Evolutionary conservation across 495 filamentous ascomycete genomes (phyloP), one percentile per base, ranked within the genome.

Genomic region (Neurospora sp.): DNA sequence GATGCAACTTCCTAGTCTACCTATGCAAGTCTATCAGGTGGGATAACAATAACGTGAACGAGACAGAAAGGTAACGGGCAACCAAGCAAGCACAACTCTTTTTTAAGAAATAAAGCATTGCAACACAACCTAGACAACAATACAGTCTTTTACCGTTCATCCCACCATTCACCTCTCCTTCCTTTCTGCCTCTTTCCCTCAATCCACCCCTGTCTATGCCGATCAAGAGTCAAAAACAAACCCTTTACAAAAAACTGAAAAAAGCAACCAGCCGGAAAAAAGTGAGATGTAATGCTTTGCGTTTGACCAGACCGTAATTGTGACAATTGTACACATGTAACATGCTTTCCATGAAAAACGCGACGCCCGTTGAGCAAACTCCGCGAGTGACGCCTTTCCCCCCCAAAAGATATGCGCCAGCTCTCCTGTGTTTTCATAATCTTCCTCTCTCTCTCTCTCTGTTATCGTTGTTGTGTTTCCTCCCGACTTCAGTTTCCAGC

Each of bases 81-180:
- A 14, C 10, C 20, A 59, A 59, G 10, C 23, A 62, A 16, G 27
- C 54, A 31, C 7, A 18, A 37, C 31, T 35, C 8, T 35, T 35
- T 16, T 9, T 12, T 37, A 72, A 66, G 3, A 9, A 31, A 31
- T 23, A 18, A 72, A 75, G 72, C 74, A 74, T 69, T 59, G 78
- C 79, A 82, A 78, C 76, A 71, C 79, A 82, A 81, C 80, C 74
- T 82, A 84, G 76, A 80, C 80, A 83, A 84, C 83, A 85, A 79
- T 83, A 84, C 81, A 85, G 79, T 76, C 79, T 81, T 74, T 78
- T 72, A 78, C 74, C 80, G 80, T 76, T 78, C 79, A 78, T 81
- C 72, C 81, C 80, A 72, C 83, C 79, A 83, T 54, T 48, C 44
- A 48, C 31, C 31, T 35, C 4, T 48, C 46, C 20, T 31, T 62